Conservation (phyloP, 176 grass and related monocot species). For the Microstegium vimineum region DNA sequence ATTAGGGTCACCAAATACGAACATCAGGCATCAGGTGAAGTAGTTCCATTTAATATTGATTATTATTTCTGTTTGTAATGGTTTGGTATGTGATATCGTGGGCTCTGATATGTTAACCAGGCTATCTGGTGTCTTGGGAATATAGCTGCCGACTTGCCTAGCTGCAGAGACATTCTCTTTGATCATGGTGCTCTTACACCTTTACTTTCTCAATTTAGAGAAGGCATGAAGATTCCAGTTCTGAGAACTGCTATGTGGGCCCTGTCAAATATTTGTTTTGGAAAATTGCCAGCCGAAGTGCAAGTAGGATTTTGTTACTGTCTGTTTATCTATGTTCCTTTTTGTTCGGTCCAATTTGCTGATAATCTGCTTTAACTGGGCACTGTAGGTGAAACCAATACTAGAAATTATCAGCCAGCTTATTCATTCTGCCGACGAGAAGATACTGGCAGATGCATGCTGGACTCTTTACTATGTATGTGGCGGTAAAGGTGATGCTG, state of each 20-base stretch:
- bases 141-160: constrained; percentile 43
- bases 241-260: constrained; percentile 79
- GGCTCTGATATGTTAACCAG: no score
- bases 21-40: no score
- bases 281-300: constrained; percentile 61
- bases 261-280: constrained; percentile 72
- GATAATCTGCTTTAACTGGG: constrained; percentile 25
- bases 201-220: constrained; percentile 64
- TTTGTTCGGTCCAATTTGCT: not conserved
- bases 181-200: constrained; percentile 53
- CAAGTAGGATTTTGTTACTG: constrained; percentile 26
- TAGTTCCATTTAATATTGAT: no score
- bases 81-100: no score
- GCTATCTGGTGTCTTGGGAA: no score
- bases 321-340: constrained; percentile 2
- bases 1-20: no score
- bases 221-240: constrained; percentile 67
- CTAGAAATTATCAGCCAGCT: constrained; percentile 61
- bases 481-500: constrained; percentile 26
- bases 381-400: constrained; percentile 62
- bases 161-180: constrained; percentile 66
- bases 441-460: constrained; percentile 70
- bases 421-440: constrained; percentile 77
- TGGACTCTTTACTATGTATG: constrained; percentile 60
- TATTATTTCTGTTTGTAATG: no score